Base-by-base conservation (phyloP, 1,284 basidiomycete genomes). In the Fistulinella staudtii region DNA sequence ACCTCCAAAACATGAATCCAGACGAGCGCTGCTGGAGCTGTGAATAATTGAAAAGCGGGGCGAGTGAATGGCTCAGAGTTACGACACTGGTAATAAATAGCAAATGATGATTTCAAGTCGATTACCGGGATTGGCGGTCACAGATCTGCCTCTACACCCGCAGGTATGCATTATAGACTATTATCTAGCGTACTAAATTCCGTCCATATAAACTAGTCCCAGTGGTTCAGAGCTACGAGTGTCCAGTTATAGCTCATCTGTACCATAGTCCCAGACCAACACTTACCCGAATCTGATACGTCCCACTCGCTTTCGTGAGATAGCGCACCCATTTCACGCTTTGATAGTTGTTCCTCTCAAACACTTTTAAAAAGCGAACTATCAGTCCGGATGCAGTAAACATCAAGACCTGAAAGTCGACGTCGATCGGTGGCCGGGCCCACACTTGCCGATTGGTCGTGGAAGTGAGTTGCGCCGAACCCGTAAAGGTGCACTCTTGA, bases 381-480 rank as follows among this genome's bases (percentile, higher is more conserved):
- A 96, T 85, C 55, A 99, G 67, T 0, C 96, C 96, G 8, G 93
- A 97, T 5, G 94, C 80, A 0, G 95, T 98, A 68, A 97, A 93
- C 95, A 99, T 99, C 57, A 99, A 76, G 46, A 99, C 95, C 70
- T 93, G 83, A 69, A 99, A 99, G 68, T 99, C 94, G 49, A 99
- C 82, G 57, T 96, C 91, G 59, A 99, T 98, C 6, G 96, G 96
- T 9, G 96, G 95, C 39, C 95, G 77, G 9, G 92, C 92, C 96
- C 96, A 99, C 2, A 93, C 83, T 76, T 97, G 93, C 34, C 89
- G 82, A 46, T 81, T 79, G 0, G 94, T 97, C 17, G 89, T 95
- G 47, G 82, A 82, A 2, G 93, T 90, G 40, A 97, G 72, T 28
- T 81, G 79, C 4, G 93, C 94, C 17, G 87, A 82, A 0, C 85